Percentiles rank a stretch among this genome's conserved stretches.
Conservation (phyloP, 2,329 filamentous ascomycete genomes). For the Trichoderma arundinaceum region DNA sequence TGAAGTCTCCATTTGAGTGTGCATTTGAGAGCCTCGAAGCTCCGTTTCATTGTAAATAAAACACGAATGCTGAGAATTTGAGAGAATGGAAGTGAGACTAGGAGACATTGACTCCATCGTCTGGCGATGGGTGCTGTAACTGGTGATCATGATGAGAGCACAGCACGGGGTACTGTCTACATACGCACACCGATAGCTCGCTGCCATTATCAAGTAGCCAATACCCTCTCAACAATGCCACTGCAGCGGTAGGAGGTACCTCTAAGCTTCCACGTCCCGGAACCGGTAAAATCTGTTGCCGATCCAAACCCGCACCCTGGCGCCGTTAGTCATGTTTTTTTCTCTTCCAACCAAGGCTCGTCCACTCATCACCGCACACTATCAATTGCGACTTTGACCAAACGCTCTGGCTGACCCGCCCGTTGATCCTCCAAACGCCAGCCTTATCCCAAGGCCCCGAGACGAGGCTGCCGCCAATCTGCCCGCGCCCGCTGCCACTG, state of each 20-base stretch:
- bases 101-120: neutral
- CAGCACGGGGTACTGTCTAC: neutral
- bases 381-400: conserved; percentile 24
- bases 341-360: neutral
- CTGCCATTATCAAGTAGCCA: neutral
- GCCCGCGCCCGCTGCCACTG: conserved; percentile 2
- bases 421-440: neutral
- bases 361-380: conserved; percentile 21
- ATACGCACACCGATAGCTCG: neutral
- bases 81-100: neutral
- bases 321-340: neutral
- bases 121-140: neutral
- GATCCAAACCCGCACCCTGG: conserved; percentile 23
- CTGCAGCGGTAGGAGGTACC: too few relatives aligned
- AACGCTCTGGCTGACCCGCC: neutral
- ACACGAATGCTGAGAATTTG: neutral
- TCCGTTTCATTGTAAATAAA: neutral
- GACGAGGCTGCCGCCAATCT: conserved; percentile 25
- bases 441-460: conserved; percentile 22
- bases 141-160: neutral
- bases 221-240: neutral
- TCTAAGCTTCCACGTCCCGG: conserved; percentile 27
- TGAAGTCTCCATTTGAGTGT: neutral
- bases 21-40: neutral
- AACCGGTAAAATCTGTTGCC: conserved; percentile 39